Base-by-base conservation (phyloP, 495 filamentous ascomycete genomes). In the Beverwykella pulmonaria region DNA sequence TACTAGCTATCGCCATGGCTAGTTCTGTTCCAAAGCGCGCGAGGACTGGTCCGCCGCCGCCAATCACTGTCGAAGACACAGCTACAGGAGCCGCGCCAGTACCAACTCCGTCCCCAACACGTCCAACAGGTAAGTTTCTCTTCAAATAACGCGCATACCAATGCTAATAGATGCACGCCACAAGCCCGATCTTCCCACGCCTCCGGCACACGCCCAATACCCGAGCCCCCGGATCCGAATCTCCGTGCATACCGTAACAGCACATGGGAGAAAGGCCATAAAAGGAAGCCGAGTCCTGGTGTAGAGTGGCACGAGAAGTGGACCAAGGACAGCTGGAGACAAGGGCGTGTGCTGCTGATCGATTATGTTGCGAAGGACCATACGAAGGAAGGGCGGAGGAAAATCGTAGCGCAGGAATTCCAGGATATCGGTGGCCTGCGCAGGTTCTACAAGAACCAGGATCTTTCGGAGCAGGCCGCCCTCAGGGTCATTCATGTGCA, bases 401-500 rank as follows among this genome's bases (percentile, higher is more conserved):
- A 78, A 65, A 80, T 83, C 46, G 71, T 74, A 15, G 80, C 83
- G 0, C 78, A 79, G 48, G 83, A 85, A 62, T 79, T 84, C 44
- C 63, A 74, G 48, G 72, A 80, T 27, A 58, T 84, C 25, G 61
- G 78, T 22, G 75, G 67, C 1, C 58, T 85, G 56, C 69, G 74
- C 27, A 75, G 68, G 19, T 75, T 82, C 61, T 85, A 84, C 46
- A 41, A 23, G 19, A 72, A 72, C 19, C 68, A 71, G 54, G 65
- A 71, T 10, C 70, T 76, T 10, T 71, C 68, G 6, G 59, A 73
- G 46, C 72, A 77, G 50, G 73, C 80, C 26, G 74, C 78, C 7
- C 73, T 84, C 22, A 67, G 82, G 17, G 76, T 84, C n/a, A 80
- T 84, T 22, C 83, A 85, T 68, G 79, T 84, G 4, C 83, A 85